These are phyloP conservation scores for Fusarium equiseti DNA, from an alignment of 2,329 filamentous ascomycete species.

Conservation along the genomic window DNA sequence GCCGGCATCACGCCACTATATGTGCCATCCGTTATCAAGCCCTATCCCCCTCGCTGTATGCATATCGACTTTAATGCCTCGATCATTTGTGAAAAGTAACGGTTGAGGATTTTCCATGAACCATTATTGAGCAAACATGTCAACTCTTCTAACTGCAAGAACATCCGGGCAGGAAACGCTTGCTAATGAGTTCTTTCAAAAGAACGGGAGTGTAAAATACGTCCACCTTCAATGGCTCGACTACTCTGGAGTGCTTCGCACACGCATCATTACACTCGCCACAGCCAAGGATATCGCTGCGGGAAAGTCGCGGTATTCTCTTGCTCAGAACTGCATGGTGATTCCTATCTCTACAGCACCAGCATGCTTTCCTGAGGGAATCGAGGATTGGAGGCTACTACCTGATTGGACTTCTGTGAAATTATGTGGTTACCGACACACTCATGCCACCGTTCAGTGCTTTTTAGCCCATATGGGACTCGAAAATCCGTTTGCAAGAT, in stretches of 20 bases:
- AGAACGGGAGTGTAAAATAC: too few species aligned
- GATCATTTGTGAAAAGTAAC: too few species aligned
- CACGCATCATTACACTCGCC: neutral
- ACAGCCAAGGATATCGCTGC: neutral
- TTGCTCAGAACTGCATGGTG: neutral
- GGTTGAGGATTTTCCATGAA: too few species aligned
- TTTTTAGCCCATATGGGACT: neutral
- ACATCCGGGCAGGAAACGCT: fast-evolving
- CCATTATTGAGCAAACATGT: too few species aligned
- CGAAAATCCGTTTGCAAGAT: neutral
- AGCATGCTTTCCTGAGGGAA: neutral
- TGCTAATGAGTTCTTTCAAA: too few species aligned
- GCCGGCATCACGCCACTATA: too few species aligned
- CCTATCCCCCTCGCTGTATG: too few species aligned
- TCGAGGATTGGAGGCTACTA: neutral
- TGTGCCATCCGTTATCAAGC: too few species aligned
- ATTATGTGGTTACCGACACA: neutral
- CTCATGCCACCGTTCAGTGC: neutral
- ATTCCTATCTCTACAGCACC: neutral
- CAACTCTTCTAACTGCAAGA: too few species aligned
- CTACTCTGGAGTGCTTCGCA: too few species aligned
- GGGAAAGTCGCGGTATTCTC: neutral
- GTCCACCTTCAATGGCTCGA: too few species aligned
- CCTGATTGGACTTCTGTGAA: neutral
- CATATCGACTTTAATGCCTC: too few species aligned